phyloP scores from a whole-genome alignment of 345 rosid species.

The Hibiscus syriacus region DNA sequence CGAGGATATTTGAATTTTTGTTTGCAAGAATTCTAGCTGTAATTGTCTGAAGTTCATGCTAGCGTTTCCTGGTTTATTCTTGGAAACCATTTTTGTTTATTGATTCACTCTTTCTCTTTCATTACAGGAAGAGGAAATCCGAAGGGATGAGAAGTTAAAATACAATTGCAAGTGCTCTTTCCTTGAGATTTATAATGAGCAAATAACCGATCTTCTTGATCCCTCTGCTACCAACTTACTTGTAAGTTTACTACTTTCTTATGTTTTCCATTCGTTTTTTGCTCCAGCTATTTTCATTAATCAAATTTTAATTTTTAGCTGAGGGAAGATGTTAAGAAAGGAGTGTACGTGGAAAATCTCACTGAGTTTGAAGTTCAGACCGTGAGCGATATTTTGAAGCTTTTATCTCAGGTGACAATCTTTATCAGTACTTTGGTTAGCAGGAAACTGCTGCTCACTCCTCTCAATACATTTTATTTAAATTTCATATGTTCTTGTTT shows the following conservation, averaged over 20 bases:
- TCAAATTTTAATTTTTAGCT: conserved; percentile 36
- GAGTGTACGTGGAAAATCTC: conserved; percentile 91
- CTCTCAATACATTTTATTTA: background rate
- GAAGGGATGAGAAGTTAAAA: conserved; percentile 76
- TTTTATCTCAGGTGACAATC: no score
- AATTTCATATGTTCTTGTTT: conserved; percentile 1
- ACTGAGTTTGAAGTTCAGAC: conserved; percentile 82
- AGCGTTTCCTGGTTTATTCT: no score
- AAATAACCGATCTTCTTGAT: no score
- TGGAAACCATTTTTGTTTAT: background rate
- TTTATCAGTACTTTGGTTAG: conserved; percentile 11
- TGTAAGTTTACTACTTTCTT: conserved; percentile 31
- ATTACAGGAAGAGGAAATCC: conserved; percentile 87
- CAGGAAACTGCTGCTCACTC: background rate
- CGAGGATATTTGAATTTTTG: conserved; percentile 58
- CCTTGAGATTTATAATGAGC: no score
- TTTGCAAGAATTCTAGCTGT: conserved; percentile 97
- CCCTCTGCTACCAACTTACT: conserved; percentile 77
- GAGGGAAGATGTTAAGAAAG: conserved; percentile 77
- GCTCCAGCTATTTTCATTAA: conserved; percentile 2
- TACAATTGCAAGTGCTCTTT: conserved; percentile 64
- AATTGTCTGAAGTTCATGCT: conserved; percentile 19
- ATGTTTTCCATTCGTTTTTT: background rate
- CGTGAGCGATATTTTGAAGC: no score
- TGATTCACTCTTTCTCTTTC: conserved; percentile 2